phyloP scores from a whole-genome alignment of 148 eudicot species.

The Arctostaphylos glauca region DNA sequence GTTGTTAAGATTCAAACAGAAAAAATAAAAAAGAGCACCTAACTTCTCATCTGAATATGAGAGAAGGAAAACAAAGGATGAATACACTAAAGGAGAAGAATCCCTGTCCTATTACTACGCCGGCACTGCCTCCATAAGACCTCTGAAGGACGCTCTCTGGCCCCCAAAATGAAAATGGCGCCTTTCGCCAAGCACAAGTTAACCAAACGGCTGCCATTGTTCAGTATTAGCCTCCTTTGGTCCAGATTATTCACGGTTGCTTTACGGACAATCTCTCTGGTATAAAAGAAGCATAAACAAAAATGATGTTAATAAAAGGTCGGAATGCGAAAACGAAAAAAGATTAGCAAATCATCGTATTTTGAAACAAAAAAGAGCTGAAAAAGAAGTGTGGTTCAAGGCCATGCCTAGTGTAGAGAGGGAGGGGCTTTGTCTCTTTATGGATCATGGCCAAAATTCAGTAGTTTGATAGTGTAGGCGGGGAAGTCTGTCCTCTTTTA shows the following conservation, averaged over 20 bases:
- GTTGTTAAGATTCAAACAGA: not conserved
- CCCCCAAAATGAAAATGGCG: not conserved
- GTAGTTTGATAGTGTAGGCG: too few species aligned
- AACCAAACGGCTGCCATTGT: not conserved
- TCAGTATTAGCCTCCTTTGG: not conserved
- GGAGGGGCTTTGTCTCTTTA: too few species aligned
- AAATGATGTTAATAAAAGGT: not conserved
- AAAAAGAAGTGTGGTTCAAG: too few species aligned
- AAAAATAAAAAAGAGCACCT: not conserved
- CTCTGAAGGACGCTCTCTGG: not conserved
- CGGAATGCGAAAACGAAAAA: not conserved
- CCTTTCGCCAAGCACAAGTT: not conserved
- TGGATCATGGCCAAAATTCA: too few species aligned
- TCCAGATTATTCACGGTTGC: conserved; percentile 26
- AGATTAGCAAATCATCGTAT: not conserved
- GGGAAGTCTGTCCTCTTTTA: too few species aligned
- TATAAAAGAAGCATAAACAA: not conserved
- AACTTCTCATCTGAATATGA: not conserved
- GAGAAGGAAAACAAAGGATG: not conserved
- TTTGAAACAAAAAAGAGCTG: not conserved
- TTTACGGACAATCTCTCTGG: conserved; percentile 62
- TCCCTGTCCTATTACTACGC: not conserved
- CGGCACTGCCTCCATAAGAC: not conserved
- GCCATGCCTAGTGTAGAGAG: too few species aligned
- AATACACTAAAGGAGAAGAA: not conserved